Percentiles rank a stretch among this genome's conserved stretches.
Conservation (phyloP, 805 yeast species). For the Geotrichum ghanense region DNA sequence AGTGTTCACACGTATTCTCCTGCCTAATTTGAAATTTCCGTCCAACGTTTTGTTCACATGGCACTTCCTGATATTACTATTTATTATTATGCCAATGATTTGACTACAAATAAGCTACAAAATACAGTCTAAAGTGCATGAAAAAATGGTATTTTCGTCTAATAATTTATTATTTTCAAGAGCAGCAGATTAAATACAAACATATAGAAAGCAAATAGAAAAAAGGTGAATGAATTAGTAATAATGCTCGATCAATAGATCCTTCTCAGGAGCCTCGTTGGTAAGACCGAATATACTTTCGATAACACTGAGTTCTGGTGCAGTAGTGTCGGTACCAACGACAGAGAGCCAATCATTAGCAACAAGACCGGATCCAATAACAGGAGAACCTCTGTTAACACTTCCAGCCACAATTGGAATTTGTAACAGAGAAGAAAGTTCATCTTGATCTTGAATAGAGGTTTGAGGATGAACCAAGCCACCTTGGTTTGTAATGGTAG, state of each 20-base stretch:
- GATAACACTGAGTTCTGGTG: constrained; percentile 93
- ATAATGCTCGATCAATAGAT: constrained; percentile 28
- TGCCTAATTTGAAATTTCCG: too few species aligned
- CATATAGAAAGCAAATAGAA: not conserved
- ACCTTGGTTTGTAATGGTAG: constrained; percentile 92
- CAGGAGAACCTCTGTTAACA: constrained; percentile 93
- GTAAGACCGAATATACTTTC: constrained; percentile 72
- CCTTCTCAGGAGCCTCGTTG: constrained; percentile 30
- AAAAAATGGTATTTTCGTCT: too few species aligned
- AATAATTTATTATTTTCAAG: not conserved
- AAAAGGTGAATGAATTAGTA: constrained; percentile 14
- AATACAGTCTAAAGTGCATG: too few species aligned
- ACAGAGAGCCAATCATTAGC: constrained; percentile 98
- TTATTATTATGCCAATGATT: too few species aligned
- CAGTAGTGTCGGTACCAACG: constrained; percentile 94
- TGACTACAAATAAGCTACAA: too few species aligned
- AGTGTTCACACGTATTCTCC: too few species aligned
- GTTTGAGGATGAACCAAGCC: constrained; percentile 98
- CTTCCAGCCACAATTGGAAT: constrained; percentile 99
- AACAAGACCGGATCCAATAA: constrained; percentile 97
- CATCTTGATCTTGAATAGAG: constrained; percentile 95
- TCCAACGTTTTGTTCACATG: too few species aligned
- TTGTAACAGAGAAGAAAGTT: constrained; percentile 85
- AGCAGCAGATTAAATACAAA: not conserved
- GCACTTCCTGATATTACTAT: too few species aligned